Evolutionary conservation across 768 basidiomycete species (phyloP).

Genomic region (Suillus weaverae): DNA sequence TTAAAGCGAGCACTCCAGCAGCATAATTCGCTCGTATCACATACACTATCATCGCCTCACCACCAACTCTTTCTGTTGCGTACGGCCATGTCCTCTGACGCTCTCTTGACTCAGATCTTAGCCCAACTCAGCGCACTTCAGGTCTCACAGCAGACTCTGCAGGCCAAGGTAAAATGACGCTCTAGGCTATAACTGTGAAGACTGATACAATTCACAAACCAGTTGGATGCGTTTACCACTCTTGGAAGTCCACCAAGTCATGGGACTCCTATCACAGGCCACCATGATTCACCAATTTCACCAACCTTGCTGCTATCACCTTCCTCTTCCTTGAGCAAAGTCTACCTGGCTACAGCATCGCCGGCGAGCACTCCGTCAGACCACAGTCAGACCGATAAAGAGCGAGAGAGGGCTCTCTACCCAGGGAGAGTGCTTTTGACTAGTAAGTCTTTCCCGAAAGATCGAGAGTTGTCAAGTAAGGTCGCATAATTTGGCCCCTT

Average conservation of each 20-base stretch:
- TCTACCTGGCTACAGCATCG: slow-evolving; percentile 29
- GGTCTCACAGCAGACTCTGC: slow-evolving; percentile 72
- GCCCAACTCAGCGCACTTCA: slow-evolving; percentile 70
- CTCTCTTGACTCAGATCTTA: slow-evolving; percentile 70
- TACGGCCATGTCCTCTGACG: slow-evolving; percentile 43
- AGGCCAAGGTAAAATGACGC: slow-evolving; percentile 63
- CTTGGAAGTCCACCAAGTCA: slow-evolving; percentile 26
- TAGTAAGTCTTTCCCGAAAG: slow-evolving; percentile 49
- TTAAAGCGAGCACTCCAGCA: background rate
- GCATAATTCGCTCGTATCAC: slow-evolving; percentile 11
- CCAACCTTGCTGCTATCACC: slow-evolving; percentile 30
- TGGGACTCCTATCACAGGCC: slow-evolving; percentile 28
- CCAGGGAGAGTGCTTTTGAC: slow-evolving; percentile 82
- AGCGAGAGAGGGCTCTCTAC: slow-evolving; percentile 74
- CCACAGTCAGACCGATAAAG: slow-evolving; percentile 46
- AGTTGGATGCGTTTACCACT: slow-evolving; percentile 55
- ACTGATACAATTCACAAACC: slow-evolving; percentile 6
- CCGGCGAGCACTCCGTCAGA: slow-evolving; percentile 22
- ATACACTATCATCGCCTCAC: slow-evolving; percentile 10
- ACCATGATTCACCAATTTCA: slow-evolving; percentile 24
- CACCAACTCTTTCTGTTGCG: slow-evolving; percentile 7
- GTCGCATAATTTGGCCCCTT: background rate
- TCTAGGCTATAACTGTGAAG: background rate
- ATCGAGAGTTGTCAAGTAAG: background rate
- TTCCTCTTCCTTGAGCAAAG: slow-evolving; percentile 25